Base-by-base conservation (phyloP, 257 asterid genomes). In the Prunella vulgaris region DNA sequence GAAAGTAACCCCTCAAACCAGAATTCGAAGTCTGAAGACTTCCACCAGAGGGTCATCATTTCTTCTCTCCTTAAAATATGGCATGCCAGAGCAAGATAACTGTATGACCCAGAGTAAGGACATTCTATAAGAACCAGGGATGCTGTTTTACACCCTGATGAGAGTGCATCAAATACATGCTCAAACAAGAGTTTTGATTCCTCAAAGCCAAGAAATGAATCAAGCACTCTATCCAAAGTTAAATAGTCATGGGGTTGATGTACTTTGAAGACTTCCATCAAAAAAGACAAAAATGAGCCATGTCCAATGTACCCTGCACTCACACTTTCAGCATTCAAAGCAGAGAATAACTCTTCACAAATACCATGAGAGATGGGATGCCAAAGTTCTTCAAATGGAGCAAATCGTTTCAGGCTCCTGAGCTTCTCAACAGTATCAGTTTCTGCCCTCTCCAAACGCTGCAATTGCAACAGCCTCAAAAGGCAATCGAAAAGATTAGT, bases 51-150 rank as follows among this genome's bases (percentile, higher is more conserved):
- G 44, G 83, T 79, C 96, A 93, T 93, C 74, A 93, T 63, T 64
- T 90, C 89, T 69, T 93, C 93, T 68, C 96, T 84, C 79, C 95
- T 81, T 59, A 93, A 74, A 51, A 93, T 82, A 77, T 93, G 96
- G 78, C 96, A 85, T 61, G 95, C 87, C 80, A 93, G 72, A 76
- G 97, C 88, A 68, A 93, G 90, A 79, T 87, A 85, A 77, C 81
- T 72, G 77, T 93, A 93, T n/a, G 98, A 84, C 64, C 98, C 98
- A 58, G 98, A 83, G 82, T 87, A 90, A 25, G 98, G 98, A 82
- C 90, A 84, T 48, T 90, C 96, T 13, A 93, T 78, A 60, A 93
- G 88, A 76, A 85, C 77, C 90, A 88, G 84, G 7, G 82, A 37
- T 22, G 89, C 85, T 14, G 96, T 84, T 85, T 85, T 93, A 79